phyloP scores from a whole-genome alignment of 306 rosid genomes.

The Malus sieversii region DNA sequence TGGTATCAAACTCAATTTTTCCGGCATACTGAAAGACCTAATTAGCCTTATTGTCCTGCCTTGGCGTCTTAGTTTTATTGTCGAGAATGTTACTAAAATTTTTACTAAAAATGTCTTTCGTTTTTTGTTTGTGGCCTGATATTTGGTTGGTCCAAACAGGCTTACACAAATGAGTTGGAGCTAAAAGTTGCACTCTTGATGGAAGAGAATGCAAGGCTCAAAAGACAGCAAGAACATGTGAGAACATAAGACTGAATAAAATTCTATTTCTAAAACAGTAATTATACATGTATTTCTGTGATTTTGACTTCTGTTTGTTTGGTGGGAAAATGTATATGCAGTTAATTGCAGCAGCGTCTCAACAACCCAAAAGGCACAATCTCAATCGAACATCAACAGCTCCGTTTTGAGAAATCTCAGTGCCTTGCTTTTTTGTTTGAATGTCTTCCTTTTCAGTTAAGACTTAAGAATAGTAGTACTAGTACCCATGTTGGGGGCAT shows the following conservation, averaged over 20 bases:
- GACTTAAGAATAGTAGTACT: background rate
- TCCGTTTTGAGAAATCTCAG: constrained; percentile 47
- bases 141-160: constrained; percentile 39
- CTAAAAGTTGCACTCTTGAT: constrained; percentile 38
- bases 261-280: background rate
- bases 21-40: no score
- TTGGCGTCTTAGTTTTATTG: no score
- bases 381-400: constrained; percentile 67
- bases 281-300: background rate
- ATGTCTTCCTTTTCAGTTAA: constrained; percentile 8
- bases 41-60: background rate
- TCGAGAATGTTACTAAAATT: no score
- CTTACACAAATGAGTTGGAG: constrained; percentile 76
- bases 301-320: background rate
- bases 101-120: background rate
- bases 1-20: no score
- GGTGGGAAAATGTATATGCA: constrained; percentile 15
- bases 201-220: constrained; percentile 67
- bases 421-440: background rate
- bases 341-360: constrained; percentile 33
- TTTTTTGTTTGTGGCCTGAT: background rate
- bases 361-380: constrained; percentile 38
- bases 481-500: background rate
- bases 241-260: no score
- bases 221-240: constrained; percentile 59